Base-by-base conservation (phyloP, 2,329 filamentous ascomycete species). In the Ciborinia camelliae region DNA sequence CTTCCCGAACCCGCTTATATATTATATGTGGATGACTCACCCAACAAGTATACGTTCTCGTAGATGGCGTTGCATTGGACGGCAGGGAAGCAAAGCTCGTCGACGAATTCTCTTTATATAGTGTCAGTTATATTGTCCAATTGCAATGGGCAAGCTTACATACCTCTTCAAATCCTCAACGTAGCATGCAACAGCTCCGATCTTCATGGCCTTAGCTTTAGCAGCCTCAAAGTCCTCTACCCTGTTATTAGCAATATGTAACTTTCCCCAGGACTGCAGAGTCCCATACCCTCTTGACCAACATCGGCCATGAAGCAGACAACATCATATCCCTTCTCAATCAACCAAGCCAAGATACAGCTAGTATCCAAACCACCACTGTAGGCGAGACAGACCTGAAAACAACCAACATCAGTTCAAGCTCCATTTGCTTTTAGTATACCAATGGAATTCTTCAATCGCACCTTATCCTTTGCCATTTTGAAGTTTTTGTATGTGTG, bases 21-120 rank as follows among this genome's bases (percentile, higher is more conserved):
- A 20, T 15, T 15, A n/a, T 53, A 43, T 57, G 66, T 69, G 45
- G 66, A 71, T 74, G 75, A 63, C 68, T 73, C 68, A 75, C 78
- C 83, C 80, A 86, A 80, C 54, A 86, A 80, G 78, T 86, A 86
- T 68, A 82, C 79, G 74, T 87, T 87, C 80, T 92, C 86, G 75
- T 87, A 89, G 76, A 87, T 84, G 68, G 85, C 86, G 70, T 88
- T 86, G 76, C 86, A 91, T 78, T 91, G 89, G 68, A 95, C 85
- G 67, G 91, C 90, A 61, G 85, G 88, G 84, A 88, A 93, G 69
- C 73, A 74, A 52, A 95, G 82, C 80, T 94, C 85, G 72, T 92
- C 89, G 70, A 95, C 85, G 73, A 95, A 93, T 78, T 91, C 88
- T 71, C 82, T 82, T 20, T 4, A 50, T 37, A 28, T 5, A 32